phyloP scores from a whole-genome alignment of 2,329 filamentous ascomycete genomes.

The Onygena corvina region DNA sequence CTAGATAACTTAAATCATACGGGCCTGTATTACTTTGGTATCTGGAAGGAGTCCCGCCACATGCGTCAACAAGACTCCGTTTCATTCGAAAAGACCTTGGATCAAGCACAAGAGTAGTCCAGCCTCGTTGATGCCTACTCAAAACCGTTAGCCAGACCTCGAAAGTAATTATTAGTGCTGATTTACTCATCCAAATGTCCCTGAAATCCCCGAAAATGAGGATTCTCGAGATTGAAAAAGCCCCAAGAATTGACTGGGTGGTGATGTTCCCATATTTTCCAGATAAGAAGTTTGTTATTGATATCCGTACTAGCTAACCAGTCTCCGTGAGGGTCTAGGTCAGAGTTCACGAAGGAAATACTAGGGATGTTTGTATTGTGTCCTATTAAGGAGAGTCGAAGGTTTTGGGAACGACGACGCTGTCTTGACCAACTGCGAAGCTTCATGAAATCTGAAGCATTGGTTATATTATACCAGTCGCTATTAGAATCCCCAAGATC shows the following conservation, averaged over 20 bases:
- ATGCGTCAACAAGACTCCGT: conserved; percentile 29
- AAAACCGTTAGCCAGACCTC: conserved; percentile 19
- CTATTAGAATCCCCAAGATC: not conserved
- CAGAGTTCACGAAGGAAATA: conserved; percentile 48
- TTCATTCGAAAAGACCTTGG: conserved; percentile 31
- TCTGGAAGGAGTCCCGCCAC: conserved; percentile 26
- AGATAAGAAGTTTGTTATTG: conserved; percentile 37
- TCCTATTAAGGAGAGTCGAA: conserved; percentile 32
- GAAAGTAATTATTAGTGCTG: not conserved
- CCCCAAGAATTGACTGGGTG: conserved; percentile 17
- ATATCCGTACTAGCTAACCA: conserved; percentile 50
- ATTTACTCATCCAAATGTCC: conserved; percentile 12
- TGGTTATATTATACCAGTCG: conserved; percentile 27
- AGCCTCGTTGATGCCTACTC: conserved; percentile 27
- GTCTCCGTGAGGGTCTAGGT: conserved; percentile 42
- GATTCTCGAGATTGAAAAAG: conserved; percentile 8
- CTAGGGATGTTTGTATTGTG: conserved; percentile 45
- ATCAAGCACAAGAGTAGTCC: conserved; percentile 37
- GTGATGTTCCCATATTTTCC: conserved; percentile 37
- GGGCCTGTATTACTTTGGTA: conserved; percentile 13
- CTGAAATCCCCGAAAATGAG: not conserved
- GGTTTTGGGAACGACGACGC: conserved; percentile 30
- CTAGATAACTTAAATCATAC: conserved; percentile 21
- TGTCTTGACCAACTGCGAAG: conserved; percentile 22
- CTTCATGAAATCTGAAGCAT: conserved; percentile 17